Evolutionary conservation across 2,329 filamentous ascomycete species (phyloP).

Genomic region (Colletotrichum chlorophyti): DNA sequence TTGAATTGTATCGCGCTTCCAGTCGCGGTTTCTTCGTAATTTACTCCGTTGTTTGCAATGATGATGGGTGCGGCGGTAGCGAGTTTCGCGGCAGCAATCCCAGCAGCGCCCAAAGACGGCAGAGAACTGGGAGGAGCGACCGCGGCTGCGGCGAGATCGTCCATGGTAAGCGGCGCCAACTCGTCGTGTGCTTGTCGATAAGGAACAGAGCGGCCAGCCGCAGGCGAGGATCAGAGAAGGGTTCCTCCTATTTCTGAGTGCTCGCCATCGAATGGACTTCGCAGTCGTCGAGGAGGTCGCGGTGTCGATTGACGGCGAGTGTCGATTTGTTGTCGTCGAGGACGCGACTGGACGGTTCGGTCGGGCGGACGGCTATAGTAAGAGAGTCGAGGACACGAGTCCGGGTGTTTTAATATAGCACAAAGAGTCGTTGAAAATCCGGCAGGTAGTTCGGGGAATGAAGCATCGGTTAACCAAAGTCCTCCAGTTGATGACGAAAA

Average conservation of each 20-base stretch:
- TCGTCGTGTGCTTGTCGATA: conserved; percentile 31
- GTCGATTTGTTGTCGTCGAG: conserved; percentile 17
- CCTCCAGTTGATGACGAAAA: background rate
- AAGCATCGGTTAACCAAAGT: conserved; percentile 7
- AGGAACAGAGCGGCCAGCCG: conserved; percentile 35
- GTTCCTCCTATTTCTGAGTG: conserved; percentile 31
- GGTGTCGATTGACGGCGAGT: conserved; percentile 7
- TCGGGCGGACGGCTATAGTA: conserved; percentile 25
- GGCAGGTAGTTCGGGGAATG: conserved; percentile 2
- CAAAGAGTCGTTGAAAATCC: background rate
- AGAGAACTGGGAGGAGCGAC: no score
- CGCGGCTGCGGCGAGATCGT: conserved; percentile 16
- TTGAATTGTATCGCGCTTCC: conserved; percentile 50
- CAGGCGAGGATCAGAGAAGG: conserved; percentile 30
- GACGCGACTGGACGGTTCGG: conserved; percentile 18
- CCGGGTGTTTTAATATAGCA: conserved; percentile 8
- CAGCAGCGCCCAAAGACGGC: conserved; percentile 28
- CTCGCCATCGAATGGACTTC: conserved; percentile 41
- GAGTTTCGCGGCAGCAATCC: conserved; percentile 33
- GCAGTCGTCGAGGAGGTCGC: conserved; percentile 13
- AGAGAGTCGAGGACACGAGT: conserved; percentile 19
- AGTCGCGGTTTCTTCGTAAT: conserved; percentile 44
- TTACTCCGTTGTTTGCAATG: conserved; percentile 48
- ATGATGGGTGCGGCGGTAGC: conserved; percentile 47
- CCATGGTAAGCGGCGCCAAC: conserved; percentile 38